These are phyloP conservation scores for Coemansia sp. DNA, from an alignment of 192 early-diverging fungal species.

Conservation along the genomic window DNA sequence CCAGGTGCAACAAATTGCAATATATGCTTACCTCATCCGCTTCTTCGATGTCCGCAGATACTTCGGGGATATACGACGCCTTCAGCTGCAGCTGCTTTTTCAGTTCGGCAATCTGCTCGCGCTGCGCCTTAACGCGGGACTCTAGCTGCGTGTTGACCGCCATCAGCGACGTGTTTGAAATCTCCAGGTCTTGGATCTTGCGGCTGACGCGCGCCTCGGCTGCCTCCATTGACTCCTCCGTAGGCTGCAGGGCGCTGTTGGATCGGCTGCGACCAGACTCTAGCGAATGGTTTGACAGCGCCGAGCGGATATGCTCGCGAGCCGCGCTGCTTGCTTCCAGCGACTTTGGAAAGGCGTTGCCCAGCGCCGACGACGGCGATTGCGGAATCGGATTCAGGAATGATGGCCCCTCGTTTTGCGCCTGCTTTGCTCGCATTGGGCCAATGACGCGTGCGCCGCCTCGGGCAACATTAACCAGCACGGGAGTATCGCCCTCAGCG, in stretches of 20 bases:
- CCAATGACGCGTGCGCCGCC: slow-evolving; percentile 50
- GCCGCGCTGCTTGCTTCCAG: background rate
- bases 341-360: slow-evolving; percentile 13
- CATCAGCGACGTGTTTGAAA: slow-evolving; percentile 49
- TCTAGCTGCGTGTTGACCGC: slow-evolving; percentile 49
- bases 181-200: slow-evolving; percentile 52
- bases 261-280: slow-evolving; percentile 35
- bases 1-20: background rate
- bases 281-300: slow-evolving; percentile 38
- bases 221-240: slow-evolving; percentile 46
- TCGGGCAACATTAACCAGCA: slow-evolving; percentile 45
- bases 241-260: slow-evolving; percentile 35
- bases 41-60: slow-evolving; percentile 19
- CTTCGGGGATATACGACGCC: slow-evolving; percentile 17
- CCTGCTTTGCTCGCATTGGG: slow-evolving; percentile 36
- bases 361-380: slow-evolving; percentile 42
- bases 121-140: slow-evolving; percentile 41
- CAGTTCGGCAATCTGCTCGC: slow-evolving; percentile 42
- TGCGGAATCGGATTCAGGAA: slow-evolving; percentile 51
- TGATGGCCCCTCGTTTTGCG: slow-evolving; percentile 13
- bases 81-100: slow-evolving; percentile 43
- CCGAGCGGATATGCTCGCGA: slow-evolving; percentile 29
- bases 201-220: slow-evolving; percentile 51
- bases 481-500: slow-evolving; percentile 21
- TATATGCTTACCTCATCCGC: slow-evolving; percentile 42